Evolutionary conservation across 2,329 filamentous ascomycete genomes (phyloP), one percentile per base, ranked within the genome.

Genomic region (Talaromyces sp.): DNA sequence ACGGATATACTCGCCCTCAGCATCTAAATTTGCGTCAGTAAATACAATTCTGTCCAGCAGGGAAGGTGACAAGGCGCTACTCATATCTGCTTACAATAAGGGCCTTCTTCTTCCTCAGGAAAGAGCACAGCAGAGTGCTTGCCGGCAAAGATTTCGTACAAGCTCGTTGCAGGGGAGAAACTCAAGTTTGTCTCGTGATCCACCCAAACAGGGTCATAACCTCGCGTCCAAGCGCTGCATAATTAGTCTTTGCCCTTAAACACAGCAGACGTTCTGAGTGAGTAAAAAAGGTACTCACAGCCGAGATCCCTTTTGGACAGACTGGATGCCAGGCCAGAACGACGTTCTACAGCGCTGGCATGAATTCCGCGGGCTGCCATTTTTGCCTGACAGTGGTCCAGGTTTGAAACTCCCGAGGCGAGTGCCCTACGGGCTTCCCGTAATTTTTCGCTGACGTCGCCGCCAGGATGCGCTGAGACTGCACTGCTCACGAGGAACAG

Each of bases 1-100:
- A 37, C 78, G 75, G 62, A 80, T 73, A 4, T 76, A 70, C 62
- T 80, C 78, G n/a, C 60, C 3, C 8, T n/a, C 22, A 4, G 35
- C n/a, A 31, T 45, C 41, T 45, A 10, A 45, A 45, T 45, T 19
- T 7, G 41, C 41, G 19, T 45, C 9, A 19, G 41, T 45, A 45
- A 14, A 19, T 5, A 45, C 3, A 27, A 27, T 27, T 27, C 27
- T 27, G 27, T 6, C 27, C 27, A 27, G 27, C 27, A 27, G 27
- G 27, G 27, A 6, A 45, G 41, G 16, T 19, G 8, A 6, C 16
- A 45, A 45, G 16, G 27, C 16, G 16, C 41, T 45, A 3, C 41
- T 45, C 41, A 45, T 19, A 19, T 45, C 16, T 45, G 8, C 41
- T 45, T n/a, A 45, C n/a, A 16, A 19, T 45, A 45, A 45, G 41